Evolutionary conservation across 495 filamentous ascomycete genomes (phyloP), one percentile per base, ranked within the genome.

Genomic region (Neurospora africana): DNA sequence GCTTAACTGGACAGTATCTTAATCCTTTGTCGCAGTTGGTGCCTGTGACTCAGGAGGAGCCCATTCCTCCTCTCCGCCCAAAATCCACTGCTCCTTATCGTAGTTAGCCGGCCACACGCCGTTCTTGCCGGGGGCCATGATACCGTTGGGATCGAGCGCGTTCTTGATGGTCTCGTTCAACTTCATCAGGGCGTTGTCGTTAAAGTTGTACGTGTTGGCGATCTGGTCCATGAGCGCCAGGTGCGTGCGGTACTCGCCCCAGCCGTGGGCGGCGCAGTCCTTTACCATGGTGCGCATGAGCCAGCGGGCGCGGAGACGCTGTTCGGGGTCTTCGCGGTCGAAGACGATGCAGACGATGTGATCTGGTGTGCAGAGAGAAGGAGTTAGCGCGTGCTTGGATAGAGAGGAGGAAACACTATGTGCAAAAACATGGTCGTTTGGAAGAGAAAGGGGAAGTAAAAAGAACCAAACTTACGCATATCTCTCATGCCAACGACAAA

Each of bases 211-310:
- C n/a, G 86, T 88, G 15, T 78, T 81, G 0, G 86, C 84, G 13
- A 90, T 83, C 77, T 88, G 87, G 74, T 90, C 84, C 82, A 85
- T 77, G 61, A 88, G 79, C 37, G 83, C 79, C 10, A 90, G 71
- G 77, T 89, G 87, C 2, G 87, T 87, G 7, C 87, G 79, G 72
- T 89, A 89, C 73, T 89, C 87, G 23, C 87, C 87, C 72, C 83
- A 89, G 1, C 87, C 88, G 21, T 83, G 77, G 11, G 73, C 77
- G 5, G 86, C 86, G 7, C 82, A 81, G 23, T 82, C 82, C 15
- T 83, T 80, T 13, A 89, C 82, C 74, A 89, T 78, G 21, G 83
- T 81, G 15, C 83, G 78, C 75, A 87, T 70, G 69, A 79, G 77
- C 74, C 81, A 72, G 74, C 86, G 68, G 78, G 80, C 74, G 21